Conservation (phyloP, 1,139 yeast genomes). For the Martiniozyma asiatica region DNA sequence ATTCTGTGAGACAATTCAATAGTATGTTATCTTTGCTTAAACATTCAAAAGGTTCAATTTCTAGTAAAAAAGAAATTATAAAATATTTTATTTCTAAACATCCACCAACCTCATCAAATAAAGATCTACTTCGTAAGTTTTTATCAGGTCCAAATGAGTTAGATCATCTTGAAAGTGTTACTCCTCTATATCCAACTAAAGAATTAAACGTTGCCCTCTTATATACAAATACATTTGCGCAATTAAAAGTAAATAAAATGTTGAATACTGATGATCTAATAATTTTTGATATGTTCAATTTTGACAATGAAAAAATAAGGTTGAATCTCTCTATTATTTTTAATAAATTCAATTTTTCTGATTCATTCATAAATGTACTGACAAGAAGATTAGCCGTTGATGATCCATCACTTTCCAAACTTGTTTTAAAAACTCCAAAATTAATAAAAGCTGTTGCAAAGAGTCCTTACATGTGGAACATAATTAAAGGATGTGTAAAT, state of each 20-base stretch:
- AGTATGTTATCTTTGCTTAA: too few relatives aligned
- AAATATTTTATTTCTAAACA: too few relatives aligned
- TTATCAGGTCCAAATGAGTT: too few relatives aligned
- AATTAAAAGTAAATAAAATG: background rate
- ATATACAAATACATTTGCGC: background rate
- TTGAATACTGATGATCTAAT: slow-evolving; percentile 6
- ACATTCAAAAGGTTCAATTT: too few relatives aligned
- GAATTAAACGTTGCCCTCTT: slow-evolving; percentile 1
- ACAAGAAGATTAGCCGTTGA: slow-evolving; percentile 1
- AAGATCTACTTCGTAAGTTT: too few relatives aligned
- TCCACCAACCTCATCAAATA: too few relatives aligned
- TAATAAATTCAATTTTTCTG: slow-evolving; percentile 1
- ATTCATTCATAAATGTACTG: slow-evolving; percentile 2
- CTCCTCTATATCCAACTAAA: slow-evolving; percentile 8
- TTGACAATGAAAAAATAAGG: slow-evolving; percentile 1
- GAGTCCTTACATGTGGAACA: slow-evolving; percentile 1
- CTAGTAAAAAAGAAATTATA: too few relatives aligned
- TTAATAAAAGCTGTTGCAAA: background rate
- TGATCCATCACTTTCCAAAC: background rate
- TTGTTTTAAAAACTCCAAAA: background rate
- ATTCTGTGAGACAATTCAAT: too few relatives aligned
- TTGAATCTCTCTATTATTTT: slow-evolving; percentile 3
- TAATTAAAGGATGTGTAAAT: slow-evolving; percentile 1
- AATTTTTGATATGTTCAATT: slow-evolving; percentile 8
- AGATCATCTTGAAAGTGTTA: background rate